These are phyloP conservation scores for Curvularia hawaiiensis DNA, from an alignment of 2,329 filamentous ascomycete genomes.

Conservation along the genomic window DNA sequence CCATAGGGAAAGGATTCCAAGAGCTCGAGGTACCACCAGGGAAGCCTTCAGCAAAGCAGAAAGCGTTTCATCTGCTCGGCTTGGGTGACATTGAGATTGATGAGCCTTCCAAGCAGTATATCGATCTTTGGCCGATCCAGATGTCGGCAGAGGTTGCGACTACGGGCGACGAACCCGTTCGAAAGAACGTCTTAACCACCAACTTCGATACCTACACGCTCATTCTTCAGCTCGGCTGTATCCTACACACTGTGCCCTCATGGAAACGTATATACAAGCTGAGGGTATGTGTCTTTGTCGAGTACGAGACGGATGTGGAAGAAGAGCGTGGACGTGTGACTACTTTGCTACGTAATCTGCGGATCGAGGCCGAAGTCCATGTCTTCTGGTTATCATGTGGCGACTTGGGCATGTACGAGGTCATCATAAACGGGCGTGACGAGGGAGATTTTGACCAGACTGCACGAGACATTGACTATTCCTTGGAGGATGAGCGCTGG, in stretches of 20 bases:
- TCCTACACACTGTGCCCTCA: constrained; percentile 77
- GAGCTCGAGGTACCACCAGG: constrained; percentile 69
- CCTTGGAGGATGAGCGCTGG: constrained; percentile 76
- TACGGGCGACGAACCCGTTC: constrained; percentile 49
- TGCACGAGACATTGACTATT: constrained; percentile 66
- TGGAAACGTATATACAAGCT: constrained; percentile 77
- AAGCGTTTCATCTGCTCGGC: constrained; percentile 31
- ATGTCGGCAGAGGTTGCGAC: constrained; percentile 84
- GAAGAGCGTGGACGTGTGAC: constrained; percentile 76
- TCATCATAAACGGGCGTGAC: constrained; percentile 72
- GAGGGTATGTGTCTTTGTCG: constrained; percentile 84
- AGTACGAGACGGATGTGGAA: constrained; percentile 82
- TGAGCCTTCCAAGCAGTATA: constrained; percentile 73
- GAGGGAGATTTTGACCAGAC: constrained; percentile 59
- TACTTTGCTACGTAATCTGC: constrained; percentile 76
- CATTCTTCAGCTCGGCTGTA: constrained; percentile 86
- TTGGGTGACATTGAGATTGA: constrained; percentile 51
- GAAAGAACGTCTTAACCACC: constrained; percentile 73
- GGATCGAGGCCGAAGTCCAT: constrained; percentile 77
- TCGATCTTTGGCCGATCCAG: constrained; percentile 91
- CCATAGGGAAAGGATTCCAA: constrained; percentile 81
- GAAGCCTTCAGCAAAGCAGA: constrained; percentile 38
- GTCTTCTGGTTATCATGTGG: constrained; percentile 85
- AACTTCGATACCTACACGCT: constrained; percentile 91
- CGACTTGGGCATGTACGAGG: constrained; percentile 71